Percentiles rank a stretch among this genome's conserved stretches.
These are phyloP conservation scores for Magnaporthiopsis rhizophila DNA, from an alignment of 2,329 filamentous ascomycete genomes.

Conservation along the genomic window DNA sequence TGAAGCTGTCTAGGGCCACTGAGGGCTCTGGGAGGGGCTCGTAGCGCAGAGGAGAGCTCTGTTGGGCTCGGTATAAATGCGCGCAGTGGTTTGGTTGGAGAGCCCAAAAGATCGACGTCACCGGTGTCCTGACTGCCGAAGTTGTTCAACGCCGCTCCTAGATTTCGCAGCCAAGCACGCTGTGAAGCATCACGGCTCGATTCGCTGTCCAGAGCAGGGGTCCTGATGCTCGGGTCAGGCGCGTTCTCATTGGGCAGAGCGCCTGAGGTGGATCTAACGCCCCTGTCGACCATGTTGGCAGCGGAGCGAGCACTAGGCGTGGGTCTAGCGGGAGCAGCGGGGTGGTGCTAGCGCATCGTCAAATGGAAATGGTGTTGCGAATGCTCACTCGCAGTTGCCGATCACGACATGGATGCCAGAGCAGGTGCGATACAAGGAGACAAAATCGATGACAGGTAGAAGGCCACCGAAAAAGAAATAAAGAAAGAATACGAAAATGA, in stretches of 20 bases:
- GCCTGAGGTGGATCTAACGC: neutral
- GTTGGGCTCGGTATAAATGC: neutral
- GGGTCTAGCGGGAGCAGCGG: neutral
- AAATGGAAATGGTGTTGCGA: slow-evolving; percentile 15
- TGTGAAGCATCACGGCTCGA: neutral
- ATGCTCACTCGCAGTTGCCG: neutral
- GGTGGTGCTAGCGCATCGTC: neutral
- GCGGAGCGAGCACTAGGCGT: neutral
- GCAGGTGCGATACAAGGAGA: neutral
- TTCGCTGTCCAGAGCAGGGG: neutral
- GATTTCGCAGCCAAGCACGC: neutral
- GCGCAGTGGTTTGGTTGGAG: too few species aligned
- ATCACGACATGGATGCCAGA: neutral
- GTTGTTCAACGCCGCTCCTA: neutral
- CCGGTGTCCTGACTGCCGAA: neutral
- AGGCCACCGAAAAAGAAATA: too few species aligned
- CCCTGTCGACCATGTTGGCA: neutral
- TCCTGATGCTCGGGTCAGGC: neutral
- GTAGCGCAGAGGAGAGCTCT: neutral
- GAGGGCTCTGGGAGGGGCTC: neutral
- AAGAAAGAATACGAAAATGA: neutral
- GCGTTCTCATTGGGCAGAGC: neutral
- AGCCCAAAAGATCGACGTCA: too few species aligned
- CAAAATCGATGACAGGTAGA: too few species aligned
- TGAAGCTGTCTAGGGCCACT: neutral